Percentiles rank a stretch among this genome's conserved stretches.
phyloP scores from a whole-genome alignment of 768 basidiomycete genomes.

The Austroboletus eburneus region DNA sequence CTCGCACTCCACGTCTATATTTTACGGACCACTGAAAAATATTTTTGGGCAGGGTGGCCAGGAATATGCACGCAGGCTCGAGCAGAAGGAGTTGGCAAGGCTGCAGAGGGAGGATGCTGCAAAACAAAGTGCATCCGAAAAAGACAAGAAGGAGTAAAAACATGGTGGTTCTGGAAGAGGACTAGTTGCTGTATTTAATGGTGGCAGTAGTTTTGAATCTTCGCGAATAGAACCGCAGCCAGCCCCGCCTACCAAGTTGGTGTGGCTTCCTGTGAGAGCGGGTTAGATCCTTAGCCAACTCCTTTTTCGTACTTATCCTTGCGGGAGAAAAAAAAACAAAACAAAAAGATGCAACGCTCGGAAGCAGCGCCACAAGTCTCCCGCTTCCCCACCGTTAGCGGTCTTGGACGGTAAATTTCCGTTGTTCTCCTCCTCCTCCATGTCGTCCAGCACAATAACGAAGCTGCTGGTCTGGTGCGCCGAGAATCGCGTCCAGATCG shows the following conservation, averaged over 20 bases:
- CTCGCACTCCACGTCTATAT: background rate
- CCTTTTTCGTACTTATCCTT: constrained; percentile 20
- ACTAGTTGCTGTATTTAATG: constrained; percentile 5
- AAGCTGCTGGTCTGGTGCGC: constrained; percentile 47
- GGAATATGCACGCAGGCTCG: constrained; percentile 70
- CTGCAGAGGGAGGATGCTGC: constrained; percentile 27
- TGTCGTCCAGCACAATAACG: constrained; percentile 16
- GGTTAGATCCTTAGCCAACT: constrained; percentile 18
- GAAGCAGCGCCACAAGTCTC: constrained; percentile 13
- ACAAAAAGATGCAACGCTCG: constrained; percentile 13
- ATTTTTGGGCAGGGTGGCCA: constrained; percentile 63
- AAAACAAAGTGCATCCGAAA: constrained; percentile 13
- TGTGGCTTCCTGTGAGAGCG: background rate
- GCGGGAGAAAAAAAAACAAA: background rate
- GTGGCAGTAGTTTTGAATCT: background rate
- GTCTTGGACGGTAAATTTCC: constrained; percentile 2
- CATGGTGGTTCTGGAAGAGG: constrained; percentile 3
- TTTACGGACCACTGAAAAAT: constrained; percentile 5
- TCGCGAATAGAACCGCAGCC: constrained; percentile 1
- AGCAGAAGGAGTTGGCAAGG: constrained; percentile 40
- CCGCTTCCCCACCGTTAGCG: too few species aligned
- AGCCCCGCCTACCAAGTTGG: background rate
- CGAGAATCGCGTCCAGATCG: constrained; percentile 43
- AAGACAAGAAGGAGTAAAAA: constrained; percentile 30
- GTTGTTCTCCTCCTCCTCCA: constrained; percentile 1